Conservation (phyloP, 257 asterid species). For the Fraxinus anomala region DNA sequence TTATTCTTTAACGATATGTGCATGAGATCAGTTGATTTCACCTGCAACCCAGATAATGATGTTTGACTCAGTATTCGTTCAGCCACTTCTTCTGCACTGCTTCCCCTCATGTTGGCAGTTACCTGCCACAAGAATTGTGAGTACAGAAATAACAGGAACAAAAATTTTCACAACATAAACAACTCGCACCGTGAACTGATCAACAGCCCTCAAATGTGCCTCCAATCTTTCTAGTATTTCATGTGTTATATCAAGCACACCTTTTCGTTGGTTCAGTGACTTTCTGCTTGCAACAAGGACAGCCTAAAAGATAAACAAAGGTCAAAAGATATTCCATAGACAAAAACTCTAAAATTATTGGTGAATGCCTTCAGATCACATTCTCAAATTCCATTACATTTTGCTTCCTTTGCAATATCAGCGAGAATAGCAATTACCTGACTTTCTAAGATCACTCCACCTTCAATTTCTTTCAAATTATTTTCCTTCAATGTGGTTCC, state of each 20-base stretch:
- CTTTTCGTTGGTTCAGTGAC: conserved; percentile 74
- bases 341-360: conserved; percentile 17
- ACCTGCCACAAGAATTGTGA: conserved; percentile 45
- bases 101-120: conserved; percentile 95
- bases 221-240: conserved; percentile 97
- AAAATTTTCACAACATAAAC: too few relatives aligned
- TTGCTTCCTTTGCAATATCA: conserved; percentile 11
- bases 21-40: conserved; percentile 29
- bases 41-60: conserved; percentile 91
- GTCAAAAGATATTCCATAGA: conserved; percentile 25
- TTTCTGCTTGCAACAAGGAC: conserved; percentile 87
- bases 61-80: conserved; percentile 77
- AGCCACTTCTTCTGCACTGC: conserved; percentile 90
- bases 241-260: conserved; percentile 79
- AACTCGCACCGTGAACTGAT: conserved; percentile 83
- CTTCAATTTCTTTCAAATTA: conserved; percentile 92
- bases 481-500: conserved; percentile 94
- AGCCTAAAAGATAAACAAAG: conserved; percentile 55
- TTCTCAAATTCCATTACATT: not conserved
- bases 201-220: conserved; percentile 84
- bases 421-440: conserved; percentile 55
- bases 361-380: conserved; percentile 1
- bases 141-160: not conserved
- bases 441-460: conserved; percentile 87
- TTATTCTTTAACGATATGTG: conserved; percentile 1